Conservation (phyloP, 768 basidiomycete genomes). For the Calocybe indica region DNA sequence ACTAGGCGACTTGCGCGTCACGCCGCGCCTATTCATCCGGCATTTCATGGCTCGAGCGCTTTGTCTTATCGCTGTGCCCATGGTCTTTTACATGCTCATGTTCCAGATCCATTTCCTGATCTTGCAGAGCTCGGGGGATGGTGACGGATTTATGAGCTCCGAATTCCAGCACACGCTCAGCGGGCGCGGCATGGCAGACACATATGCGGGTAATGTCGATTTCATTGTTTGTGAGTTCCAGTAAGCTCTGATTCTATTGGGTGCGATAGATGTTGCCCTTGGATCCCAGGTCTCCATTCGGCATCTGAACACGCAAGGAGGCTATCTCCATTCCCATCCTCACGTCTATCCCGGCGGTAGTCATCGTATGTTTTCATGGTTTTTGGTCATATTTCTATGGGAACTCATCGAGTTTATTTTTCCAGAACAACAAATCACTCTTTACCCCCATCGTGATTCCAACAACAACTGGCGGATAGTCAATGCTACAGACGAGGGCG, state of each 20-base stretch:
- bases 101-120: conserved; percentile 94
- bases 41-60: conserved; percentile 89
- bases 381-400: neutral
- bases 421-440: conserved; percentile 94
- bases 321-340: conserved; percentile 94
- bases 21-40: conserved; percentile 66
- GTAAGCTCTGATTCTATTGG: neutral
- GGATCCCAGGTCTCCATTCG: conserved; percentile 82
- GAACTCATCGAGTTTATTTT: neutral
- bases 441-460: conserved; percentile 98
- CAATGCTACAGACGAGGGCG: conserved; percentile 56
- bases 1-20: conserved; percentile 79
- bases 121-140: conserved; percentile 86
- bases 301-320: conserved; percentile 95
- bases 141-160: conserved; percentile 98
- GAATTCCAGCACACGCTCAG: conserved; percentile 96
- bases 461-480: conserved; percentile 91
- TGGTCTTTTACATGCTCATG: conserved; percentile 93
- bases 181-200: conserved; percentile 89
- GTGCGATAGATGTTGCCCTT: conserved; percentile 64
- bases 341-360: conserved; percentile 89
- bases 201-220: conserved; percentile 67
- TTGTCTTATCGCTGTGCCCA: conserved; percentile 82
- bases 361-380: conserved; percentile 50
- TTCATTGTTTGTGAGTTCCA: neutral